Base-by-base conservation (phyloP, 2,329 filamentous ascomycete species). In the Aspergillus aculeatinus region DNA sequence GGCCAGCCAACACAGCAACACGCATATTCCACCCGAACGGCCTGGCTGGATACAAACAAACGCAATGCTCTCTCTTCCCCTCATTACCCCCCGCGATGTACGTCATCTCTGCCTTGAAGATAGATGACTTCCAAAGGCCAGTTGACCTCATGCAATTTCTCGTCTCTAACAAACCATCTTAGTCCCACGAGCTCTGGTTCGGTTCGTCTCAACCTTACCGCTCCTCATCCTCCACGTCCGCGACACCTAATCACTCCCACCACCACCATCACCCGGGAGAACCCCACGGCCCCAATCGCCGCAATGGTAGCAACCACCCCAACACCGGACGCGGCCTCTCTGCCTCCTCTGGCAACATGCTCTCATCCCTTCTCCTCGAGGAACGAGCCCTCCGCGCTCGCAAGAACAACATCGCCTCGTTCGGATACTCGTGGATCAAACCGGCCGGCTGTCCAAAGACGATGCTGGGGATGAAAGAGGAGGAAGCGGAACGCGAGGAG, bases 381-480 rank as follows among this genome's bases (percentile, higher is more conserved):
- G 95, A 98, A 78, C 84, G 87, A 62, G 84, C 87, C 60, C 83
- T 96, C 65, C 85, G 88, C 57, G 84, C 89, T 9, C 91, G 94
- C 51, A 92, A 93, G 70, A 79, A 86, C 51, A 92, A 94, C 66
- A 89, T 98, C 31, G 86, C 89, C 51, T 90, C 92, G 70, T 97
- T 96, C 72, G 95, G 95, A 61, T 90, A 88, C 65, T 85, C 85
- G 49, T 99, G 95, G 95, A 88, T 99, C 58, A 90, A 89, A 60
- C 95, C 95, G 0, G 92, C 92, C 0, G 95, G 94, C 7, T 84
- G 96, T 58, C 76, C 87, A 59, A 99, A 98, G 81, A 96, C 94
- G 1, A 86, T 96, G 61, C 89, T 96, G 72, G 92, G 96, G 63
- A 86, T 92, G 78, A 88, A 90, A 48, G 95, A 99, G 77, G 95